These are phyloP conservation scores for Thamnidium elegans DNA, from an alignment of 192 early-diverging fungal species.

Conservation along the genomic window DNA sequence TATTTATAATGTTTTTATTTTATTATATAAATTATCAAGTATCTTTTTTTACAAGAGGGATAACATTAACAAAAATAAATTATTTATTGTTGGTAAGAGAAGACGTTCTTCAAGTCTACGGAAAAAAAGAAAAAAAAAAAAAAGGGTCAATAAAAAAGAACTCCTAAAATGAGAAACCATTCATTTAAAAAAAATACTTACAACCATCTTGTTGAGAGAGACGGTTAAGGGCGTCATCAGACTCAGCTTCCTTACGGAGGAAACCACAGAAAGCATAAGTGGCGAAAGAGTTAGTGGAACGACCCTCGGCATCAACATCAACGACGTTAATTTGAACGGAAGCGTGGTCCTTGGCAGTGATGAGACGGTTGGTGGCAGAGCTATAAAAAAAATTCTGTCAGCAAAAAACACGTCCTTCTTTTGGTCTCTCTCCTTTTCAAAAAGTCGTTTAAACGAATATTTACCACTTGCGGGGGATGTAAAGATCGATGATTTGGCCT, in stretches of 20 bases:
- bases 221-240: constrained; percentile 96
- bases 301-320: constrained; percentile 85
- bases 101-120: constrained; percentile 70
- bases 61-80: constrained; percentile 3
- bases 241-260: constrained; percentile 85
- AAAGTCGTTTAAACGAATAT: constrained; percentile 15
- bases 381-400: constrained; percentile 39
- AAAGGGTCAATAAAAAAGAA: neutral
- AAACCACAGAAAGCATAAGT: constrained; percentile 90
- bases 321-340: constrained; percentile 97
- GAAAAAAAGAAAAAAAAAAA: neutral
- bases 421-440: neutral
- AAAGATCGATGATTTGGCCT: constrained; percentile 70
- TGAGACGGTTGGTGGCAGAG: constrained; percentile 97
- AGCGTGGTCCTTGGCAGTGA: constrained; percentile 97
- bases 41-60: no score
- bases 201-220: constrained; percentile 75
- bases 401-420: neutral
- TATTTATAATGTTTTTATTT: no score
- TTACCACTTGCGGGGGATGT: constrained; percentile 93
- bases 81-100: constrained; percentile 69
- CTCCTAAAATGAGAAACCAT: neutral
- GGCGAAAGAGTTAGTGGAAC: constrained; percentile 68
- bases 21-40: no score
- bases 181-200: constrained; percentile 26